Base-by-base conservation (phyloP, 257 asterid species). In the Ehretia macrophylla region DNA sequence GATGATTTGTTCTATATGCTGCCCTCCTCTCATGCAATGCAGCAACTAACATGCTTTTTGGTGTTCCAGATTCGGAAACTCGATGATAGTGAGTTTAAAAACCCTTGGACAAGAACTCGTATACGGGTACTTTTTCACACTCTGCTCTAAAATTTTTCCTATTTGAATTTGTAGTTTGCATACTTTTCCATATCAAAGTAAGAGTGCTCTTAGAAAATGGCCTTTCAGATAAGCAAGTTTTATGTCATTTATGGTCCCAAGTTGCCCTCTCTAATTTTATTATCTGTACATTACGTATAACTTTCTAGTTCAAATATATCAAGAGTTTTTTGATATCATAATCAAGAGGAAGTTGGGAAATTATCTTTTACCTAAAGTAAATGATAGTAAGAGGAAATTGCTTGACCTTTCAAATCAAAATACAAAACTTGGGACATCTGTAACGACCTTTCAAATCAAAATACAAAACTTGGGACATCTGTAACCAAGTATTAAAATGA, bases 31-130 rank as follows among this genome's bases (percentile, higher is more conserved):
- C 50, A 27, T 65, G 27, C 32, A 32, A 37, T 35, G 57, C 32
- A 14, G 47, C 35, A 10, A 14, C 38, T 52, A 11, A 16, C 57
- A 17, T 67, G 65, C 44, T 66, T 59, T 42, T 14, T 42, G 47
- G 12, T 42, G 56, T 21, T 68, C 23, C 81, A 94, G 99, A 85
- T 94, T 32, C 89, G 97, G 61, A 94, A 94, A 69, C 96, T 94
- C 75, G 96, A 87, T 67, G 99, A 90, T 60, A 90, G 63, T 1
- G 99, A 94, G 86, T 94, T 94, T 76, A 77, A 81, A 75, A 94
- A 94, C 73, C 99, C 99, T 40, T 94, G 99, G 99, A 85, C 97
- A 55, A 79, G 87, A 77, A 81, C 95, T 49, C 84, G 78, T 63
- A 85, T 94, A 56, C 84, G 97, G 95, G 97, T 89, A 76, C 51